Base-by-base conservation (phyloP, 352 stramenopile species). In the Phytopythium cucurbitacearum region DNA sequence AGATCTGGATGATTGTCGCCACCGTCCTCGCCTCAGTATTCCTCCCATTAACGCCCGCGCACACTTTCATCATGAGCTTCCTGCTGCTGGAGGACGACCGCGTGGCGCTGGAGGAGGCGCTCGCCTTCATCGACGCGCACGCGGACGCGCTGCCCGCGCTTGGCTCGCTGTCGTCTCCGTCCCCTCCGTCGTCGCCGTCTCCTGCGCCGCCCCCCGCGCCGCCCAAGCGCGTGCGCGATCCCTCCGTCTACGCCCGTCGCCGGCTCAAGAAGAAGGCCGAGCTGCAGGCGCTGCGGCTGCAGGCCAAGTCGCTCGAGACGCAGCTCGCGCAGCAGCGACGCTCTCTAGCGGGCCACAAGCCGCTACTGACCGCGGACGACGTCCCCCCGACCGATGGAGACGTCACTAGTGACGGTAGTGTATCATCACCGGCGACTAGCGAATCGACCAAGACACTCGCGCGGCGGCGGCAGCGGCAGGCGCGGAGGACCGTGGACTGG, bases 271-370 rank as follows among this genome's bases (percentile, higher is more conserved):
- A 47, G 51, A 58, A 40, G 42, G 13, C 16, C 10, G 38, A 58
- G 42, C 7, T 49, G n/a, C 10, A 32, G 35, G 9, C 5, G 43
- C 33, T 59, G 35, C 56, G 52, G 34, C 56, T 65, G 47, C 48
- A 62, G 38, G 40, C 46, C 21, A 67, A 71, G 15, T 57, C 65
- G 43, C 57, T 77, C 41, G 59, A 71, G 43, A 52, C 45, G n/a
- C 51, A 71, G 34, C 43, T 71, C 11, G 7, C 9, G n/a, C 7
- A 10, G 43, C 8, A 10, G 3, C 43, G 43, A 16, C 43, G 43
- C 16, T 15, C 5, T 1, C 43, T 8, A 0, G 6, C 12, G 43
- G 13, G 13, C 7, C n/a, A 16, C 12, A 28, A 28, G 21, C 21
- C 21, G 1, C 21, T 28, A 2, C 21, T 28, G 21, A 28, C 21